phyloP scores from a whole-genome alignment of 768 basidiomycete species.

The Amanita pseudoporphyria region DNA sequence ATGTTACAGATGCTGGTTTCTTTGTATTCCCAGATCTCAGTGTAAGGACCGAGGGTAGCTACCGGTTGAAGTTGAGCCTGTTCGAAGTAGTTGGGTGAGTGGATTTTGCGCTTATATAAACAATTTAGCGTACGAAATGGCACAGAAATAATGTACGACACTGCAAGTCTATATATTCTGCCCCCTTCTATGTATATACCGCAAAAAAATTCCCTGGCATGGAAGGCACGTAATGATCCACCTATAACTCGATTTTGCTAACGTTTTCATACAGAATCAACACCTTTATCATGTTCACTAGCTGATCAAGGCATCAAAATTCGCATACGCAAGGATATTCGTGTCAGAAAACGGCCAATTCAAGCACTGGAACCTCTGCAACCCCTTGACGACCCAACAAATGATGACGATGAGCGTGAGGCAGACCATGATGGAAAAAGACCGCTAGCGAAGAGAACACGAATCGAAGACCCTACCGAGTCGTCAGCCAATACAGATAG shows the following conservation, averaged over 20 bases:
- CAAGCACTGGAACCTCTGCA: slow-evolving; percentile 28
- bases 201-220: slow-evolving; percentile 97
- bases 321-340: slow-evolving; percentile 85
- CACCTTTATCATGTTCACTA: slow-evolving; percentile 77
- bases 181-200: slow-evolving; percentile 89
- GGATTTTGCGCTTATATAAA: neutral
- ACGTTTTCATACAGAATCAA: slow-evolving; percentile 55
- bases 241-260: neutral
- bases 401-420: slow-evolving; percentile 15
- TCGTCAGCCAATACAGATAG: neutral
- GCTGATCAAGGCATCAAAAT: slow-evolving; percentile 98
- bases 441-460: slow-evolving; percentile 15
- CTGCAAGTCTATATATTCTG: slow-evolving; percentile 83
- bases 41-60: slow-evolving; percentile 88
- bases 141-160: slow-evolving; percentile 75
- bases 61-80: slow-evolving; percentile 59
- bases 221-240: slow-evolving; percentile 52
- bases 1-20: slow-evolving; percentile 68
- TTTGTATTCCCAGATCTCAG: slow-evolving; percentile 96
- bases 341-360: slow-evolving; percentile 64
- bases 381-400: slow-evolving; percentile 15
- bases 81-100: slow-evolving; percentile 91
- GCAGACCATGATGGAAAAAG: slow-evolving; percentile 8
- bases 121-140: slow-evolving; percentile 3
- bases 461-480: slow-evolving; percentile 8